phyloP scores from a whole-genome alignment of 1,284 basidiomycete species.

The Trametes pubescens region DNA sequence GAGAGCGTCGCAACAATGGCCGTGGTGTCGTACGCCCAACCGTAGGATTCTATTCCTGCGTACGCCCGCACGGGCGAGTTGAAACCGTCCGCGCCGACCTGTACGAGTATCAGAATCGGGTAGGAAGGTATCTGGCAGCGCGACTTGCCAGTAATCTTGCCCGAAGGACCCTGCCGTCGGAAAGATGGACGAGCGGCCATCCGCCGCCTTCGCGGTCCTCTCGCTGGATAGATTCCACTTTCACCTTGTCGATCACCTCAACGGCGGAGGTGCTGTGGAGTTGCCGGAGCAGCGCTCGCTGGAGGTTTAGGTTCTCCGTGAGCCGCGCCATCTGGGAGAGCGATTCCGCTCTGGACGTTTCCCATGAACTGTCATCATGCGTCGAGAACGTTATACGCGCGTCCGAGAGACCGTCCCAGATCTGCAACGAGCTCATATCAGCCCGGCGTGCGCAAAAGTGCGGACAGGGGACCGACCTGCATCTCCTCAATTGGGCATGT shows the following conservation, averaged over 20 bases:
- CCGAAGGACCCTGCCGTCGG: conserved; percentile 66
- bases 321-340: conserved; percentile 72
- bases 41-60: conserved; percentile 88
- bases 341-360: conserved; percentile 41
- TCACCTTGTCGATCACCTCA: conserved; percentile 70
- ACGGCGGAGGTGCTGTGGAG: conserved; percentile 56
- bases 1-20: conserved; percentile 91
- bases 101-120: conserved; percentile 17
- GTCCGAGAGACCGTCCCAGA: conserved; percentile 90
- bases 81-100: conserved; percentile 96
- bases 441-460: not conserved
- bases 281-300: conserved; percentile 77
- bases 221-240: conserved; percentile 68
- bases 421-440: conserved; percentile 50
- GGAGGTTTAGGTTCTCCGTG: conserved; percentile 92
- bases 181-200: conserved; percentile 82
- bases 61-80: conserved; percentile 94
- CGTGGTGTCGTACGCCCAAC: conserved; percentile 92
- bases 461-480: conserved; percentile 61
- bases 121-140: not conserved
- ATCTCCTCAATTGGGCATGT: conserved; percentile 84
- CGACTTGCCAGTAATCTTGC: conserved; percentile 74
- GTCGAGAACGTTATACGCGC: conserved; percentile 80
- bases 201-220: conserved; percentile 55
- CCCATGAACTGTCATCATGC: conserved; percentile 49